Conservation (phyloP, 2,329 filamentous ascomycete genomes). For the Elsinoe arachidis region DNA sequence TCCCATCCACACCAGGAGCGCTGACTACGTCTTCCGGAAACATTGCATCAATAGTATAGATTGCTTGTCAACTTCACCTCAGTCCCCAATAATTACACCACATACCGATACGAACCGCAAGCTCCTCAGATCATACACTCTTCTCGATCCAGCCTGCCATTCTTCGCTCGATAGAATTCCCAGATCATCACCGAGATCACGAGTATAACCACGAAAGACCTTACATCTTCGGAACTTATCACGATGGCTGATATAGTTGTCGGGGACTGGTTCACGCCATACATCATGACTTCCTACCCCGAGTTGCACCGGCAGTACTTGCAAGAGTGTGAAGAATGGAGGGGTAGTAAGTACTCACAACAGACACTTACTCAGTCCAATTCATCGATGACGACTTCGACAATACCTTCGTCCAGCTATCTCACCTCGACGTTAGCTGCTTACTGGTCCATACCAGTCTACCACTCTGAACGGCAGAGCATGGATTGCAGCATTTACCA, state of each 20-base stretch:
- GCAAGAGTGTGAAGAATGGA: neutral
- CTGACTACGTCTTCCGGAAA: conserved; percentile 38
- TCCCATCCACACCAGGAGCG: conserved; percentile 31
- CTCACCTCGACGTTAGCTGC: neutral
- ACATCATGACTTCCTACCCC: conserved; percentile 1
- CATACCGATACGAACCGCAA: neutral
- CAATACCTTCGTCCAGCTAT: neutral
- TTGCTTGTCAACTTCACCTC: neutral
- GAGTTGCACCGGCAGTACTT: conserved; percentile 4
- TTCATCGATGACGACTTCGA: neutral
- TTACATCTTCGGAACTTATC: neutral
- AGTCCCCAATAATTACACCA: neutral
- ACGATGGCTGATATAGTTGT: neutral
- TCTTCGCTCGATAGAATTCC: conserved; percentile 5
- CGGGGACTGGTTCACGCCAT: neutral
- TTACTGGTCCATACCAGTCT: neutral
- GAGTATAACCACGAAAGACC: neutral
- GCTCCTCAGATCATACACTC: neutral
- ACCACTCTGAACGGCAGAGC: neutral
- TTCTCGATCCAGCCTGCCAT: conserved; percentile 3
- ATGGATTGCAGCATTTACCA: neutral
- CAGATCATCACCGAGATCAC: neutral
- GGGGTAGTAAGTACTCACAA: neutral
- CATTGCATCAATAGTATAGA: neutral
- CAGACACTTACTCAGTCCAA: neutral